These are phyloP conservation scores for Saccharum spontaneum DNA, from an alignment of 176 grass and related monocot genomes.

Conservation along the genomic window DNA sequence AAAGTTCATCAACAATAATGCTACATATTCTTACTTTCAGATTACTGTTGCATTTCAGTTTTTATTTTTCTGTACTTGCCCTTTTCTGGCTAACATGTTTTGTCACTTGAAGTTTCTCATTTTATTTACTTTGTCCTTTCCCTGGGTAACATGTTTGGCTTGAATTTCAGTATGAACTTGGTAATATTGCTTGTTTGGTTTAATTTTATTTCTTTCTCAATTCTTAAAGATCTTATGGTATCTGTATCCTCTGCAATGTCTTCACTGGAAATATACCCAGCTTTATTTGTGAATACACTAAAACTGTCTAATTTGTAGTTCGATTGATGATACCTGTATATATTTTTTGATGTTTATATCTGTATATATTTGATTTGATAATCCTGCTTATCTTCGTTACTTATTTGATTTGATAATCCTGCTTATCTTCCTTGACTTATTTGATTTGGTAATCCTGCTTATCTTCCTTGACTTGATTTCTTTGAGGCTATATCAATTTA, in stretches of 20 bases:
- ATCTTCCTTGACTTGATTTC: not conserved
- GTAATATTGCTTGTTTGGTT: not conserved
- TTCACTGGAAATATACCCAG: not conserved
- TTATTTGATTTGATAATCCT: not conserved
- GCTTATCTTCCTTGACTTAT: not conserved
- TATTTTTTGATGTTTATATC: not conserved
- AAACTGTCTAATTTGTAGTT: not conserved
- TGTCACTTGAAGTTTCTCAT: not conserved
- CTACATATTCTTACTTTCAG: not conserved
- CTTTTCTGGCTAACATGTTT: not conserved
- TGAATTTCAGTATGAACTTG: not conserved
- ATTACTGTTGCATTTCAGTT: not conserved
- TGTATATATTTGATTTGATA: not conserved
- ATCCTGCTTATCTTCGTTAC: too few species aligned
- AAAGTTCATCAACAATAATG: not conserved
- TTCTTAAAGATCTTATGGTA: not conserved
- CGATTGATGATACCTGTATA: not conserved
- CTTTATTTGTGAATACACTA: not conserved
- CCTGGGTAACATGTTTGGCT: not conserved
- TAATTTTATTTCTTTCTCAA: not conserved
- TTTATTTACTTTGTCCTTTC: not conserved
- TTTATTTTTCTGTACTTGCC: not conserved
- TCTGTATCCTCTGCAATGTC: not conserved
- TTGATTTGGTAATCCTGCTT: not conserved
- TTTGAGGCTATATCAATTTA: not conserved